Evolutionary conservation across 208 protist genomes (phyloP).

Genomic region (Leishmania arabica): DNA sequence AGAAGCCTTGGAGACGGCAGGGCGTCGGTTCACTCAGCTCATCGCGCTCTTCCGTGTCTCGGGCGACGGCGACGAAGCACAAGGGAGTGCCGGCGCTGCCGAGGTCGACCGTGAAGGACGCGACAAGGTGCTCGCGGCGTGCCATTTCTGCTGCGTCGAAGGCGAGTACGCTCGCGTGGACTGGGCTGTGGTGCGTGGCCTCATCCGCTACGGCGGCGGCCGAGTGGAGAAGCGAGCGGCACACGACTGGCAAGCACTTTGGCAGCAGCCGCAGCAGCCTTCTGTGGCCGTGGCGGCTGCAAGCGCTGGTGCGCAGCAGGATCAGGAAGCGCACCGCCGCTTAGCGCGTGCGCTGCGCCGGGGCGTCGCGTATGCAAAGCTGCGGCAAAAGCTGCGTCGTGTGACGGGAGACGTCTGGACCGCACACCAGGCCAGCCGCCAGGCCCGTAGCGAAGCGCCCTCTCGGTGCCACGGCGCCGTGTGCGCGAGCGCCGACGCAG

Average conservation of each 20-base stretch:
- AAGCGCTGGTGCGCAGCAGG: neutral
- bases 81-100: neutral
- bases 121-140: neutral
- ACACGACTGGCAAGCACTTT: constrained; percentile 41
- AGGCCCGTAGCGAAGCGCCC: no score
- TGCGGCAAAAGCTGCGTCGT: constrained; percentile 15
- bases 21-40: constrained; percentile 29
- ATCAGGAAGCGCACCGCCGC: neutral
- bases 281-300: neutral
- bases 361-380: constrained; percentile 27
- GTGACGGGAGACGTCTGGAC: neutral
- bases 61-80: neutral
- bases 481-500: neutral
- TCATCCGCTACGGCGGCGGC: constrained; percentile 71
- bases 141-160: constrained; percentile 69
- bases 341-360: constrained; percentile 10
- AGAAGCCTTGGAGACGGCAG: constrained; percentile 15
- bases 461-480: neutral
- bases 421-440: neutral
- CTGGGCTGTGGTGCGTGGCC: constrained; percentile 62
- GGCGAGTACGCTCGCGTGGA: constrained; percentile 65
- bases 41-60: constrained; percentile 18
- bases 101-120: neutral
- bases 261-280: constrained; percentile 18
- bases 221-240: constrained; percentile 50